Percentiles rank a stretch among this genome's conserved stretches.
Evolutionary conservation across 257 asterid genomes (phyloP).

Genomic region (Solanum ahanhuiri): DNA sequence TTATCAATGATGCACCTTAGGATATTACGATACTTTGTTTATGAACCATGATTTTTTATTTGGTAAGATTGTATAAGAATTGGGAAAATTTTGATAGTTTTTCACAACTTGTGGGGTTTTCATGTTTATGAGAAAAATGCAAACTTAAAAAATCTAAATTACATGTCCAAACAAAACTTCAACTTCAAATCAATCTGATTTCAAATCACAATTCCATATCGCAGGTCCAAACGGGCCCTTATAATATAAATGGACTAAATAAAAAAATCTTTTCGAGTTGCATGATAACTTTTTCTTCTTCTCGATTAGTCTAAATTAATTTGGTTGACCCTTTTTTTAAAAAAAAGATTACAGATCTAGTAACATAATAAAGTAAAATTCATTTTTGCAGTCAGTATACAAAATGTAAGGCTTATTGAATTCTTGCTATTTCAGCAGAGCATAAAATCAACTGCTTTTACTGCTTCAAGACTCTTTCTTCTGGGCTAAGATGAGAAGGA

Average conservation of each 20-base stretch:
- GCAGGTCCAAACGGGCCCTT: not conserved
- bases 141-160: not conserved
- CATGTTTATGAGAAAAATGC: not conserved
- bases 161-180: not conserved
- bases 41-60: not conserved
- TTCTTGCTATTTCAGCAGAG: not conserved
- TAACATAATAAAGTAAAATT: not conserved
- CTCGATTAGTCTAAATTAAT: not conserved
- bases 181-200: not conserved
- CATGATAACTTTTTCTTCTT: not conserved
- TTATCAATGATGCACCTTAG: not conserved
- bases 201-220: not conserved
- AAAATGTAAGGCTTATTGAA: not conserved
- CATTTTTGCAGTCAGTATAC: not conserved
- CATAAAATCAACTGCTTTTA: not conserved
- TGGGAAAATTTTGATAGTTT: not conserved
- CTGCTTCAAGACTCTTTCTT: not conserved
- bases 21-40: not conserved
- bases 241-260: not conserved
- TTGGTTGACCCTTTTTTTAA: not conserved
- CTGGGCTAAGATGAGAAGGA: not conserved
- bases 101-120: not conserved
- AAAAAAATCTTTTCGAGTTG: not conserved
- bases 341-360: not conserved
- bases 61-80: not conserved